Percentiles rank a stretch among this genome's conserved stretches.
Evolutionary conservation across 306 rosid genomes (phyloP).

Genomic region (Crataegus laevigata): DNA sequence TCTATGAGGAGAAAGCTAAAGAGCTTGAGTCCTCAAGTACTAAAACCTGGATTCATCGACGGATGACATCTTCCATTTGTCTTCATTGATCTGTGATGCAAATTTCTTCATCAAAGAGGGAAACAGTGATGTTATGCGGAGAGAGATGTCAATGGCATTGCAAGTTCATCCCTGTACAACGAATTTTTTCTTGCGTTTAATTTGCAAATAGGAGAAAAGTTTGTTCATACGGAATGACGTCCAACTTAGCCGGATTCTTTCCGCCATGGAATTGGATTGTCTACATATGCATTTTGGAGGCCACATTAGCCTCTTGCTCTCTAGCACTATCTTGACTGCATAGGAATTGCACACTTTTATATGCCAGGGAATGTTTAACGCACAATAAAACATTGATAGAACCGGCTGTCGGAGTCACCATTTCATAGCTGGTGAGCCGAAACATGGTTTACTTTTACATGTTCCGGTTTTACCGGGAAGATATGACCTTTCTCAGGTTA

Average conservation of each 20-base stretch:
- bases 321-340: background rate
- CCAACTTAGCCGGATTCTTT: background rate
- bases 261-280: background rate
- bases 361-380: background rate
- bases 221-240: background rate
- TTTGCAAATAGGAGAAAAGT: background rate
- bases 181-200: background rate
- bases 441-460: background rate
- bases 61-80: constrained; percentile 25
- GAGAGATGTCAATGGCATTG: background rate
- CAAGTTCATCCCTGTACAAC: background rate
- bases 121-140: constrained; percentile 8
- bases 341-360: background rate
- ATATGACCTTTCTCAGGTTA: background rate
- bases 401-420: no score
- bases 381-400: background rate
- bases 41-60: constrained; percentile 34
- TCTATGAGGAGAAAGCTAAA: constrained; percentile 49
- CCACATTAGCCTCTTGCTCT: background rate
- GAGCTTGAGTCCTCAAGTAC: constrained; percentile 53
- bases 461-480: background rate
- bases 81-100: constrained; percentile 11
- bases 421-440: background rate
- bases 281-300: background rate
- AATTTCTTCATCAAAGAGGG: constrained; percentile 21